Evolutionary conservation across 305 asterid species (phyloP).

Genomic region (Solanum chacoense): DNA sequence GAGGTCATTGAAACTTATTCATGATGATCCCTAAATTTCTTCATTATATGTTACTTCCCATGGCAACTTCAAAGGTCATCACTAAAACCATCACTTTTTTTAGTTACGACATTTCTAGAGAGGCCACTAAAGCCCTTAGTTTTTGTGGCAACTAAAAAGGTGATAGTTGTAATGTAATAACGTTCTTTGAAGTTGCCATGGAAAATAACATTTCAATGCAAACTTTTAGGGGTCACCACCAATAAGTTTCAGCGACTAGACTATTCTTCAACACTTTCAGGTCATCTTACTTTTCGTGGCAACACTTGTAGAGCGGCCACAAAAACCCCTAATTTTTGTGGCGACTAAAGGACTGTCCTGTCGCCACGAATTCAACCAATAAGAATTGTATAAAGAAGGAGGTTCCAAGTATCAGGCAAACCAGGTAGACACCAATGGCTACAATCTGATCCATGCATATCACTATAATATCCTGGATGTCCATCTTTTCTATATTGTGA

Average conservation of each 20-base stretch:
- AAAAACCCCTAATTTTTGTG: neutral
- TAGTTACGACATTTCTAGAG: neutral
- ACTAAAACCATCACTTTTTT: neutral
- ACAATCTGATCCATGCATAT: slow-evolving; percentile 17
- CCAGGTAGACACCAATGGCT: slow-evolving; percentile 40
- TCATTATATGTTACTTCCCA: neutral
- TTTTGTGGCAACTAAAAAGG: neutral
- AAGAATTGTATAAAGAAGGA: slow-evolving; percentile 17
- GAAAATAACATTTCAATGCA: neutral
- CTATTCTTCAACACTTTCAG: neutral
- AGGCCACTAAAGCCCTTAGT: neutral
- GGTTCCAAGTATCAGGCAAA: slow-evolving; percentile 28
- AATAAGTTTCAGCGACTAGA: neutral
- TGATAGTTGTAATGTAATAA: neutral
- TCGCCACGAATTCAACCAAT: neutral
- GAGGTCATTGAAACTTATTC: neutral
- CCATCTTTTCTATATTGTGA: slow-evolving; percentile 5
- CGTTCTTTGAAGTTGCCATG: neutral
- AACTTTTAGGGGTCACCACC: neutral
- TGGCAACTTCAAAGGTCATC: neutral
- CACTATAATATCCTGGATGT: slow-evolving; percentile 5
- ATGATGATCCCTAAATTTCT: neutral
- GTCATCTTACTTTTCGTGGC: neutral
- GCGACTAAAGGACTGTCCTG: neutral
- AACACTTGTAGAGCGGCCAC: neutral